Conservation (phyloP, 2,329 filamentous ascomycete genomes). For the Cryphonectria parasitica region DNA sequence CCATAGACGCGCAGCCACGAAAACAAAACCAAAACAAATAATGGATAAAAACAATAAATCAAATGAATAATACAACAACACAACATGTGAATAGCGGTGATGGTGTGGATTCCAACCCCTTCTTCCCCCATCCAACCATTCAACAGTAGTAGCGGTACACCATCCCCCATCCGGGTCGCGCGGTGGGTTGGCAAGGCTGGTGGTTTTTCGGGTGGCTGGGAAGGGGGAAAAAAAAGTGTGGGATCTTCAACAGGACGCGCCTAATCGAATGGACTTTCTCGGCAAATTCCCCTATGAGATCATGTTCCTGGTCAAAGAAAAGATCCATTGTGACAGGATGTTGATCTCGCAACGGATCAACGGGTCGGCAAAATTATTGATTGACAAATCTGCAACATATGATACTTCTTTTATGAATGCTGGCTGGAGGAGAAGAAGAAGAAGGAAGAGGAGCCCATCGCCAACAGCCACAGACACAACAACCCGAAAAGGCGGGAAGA, state of each 20-base stretch:
- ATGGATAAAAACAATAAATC: background rate
- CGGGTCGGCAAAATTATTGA: background rate
- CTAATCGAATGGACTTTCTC: background rate
- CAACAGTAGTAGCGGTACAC: background rate
- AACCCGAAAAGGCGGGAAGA: background rate
- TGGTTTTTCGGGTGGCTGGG: constrained; percentile 7
- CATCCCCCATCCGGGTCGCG: constrained; percentile 2
- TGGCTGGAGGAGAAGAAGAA: background rate
- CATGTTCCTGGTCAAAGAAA: background rate
- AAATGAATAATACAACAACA: background rate
- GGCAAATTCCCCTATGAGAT: constrained; percentile 6
- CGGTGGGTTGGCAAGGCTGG: constrained; percentile 2
- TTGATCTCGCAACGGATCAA: background rate
- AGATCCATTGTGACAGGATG: background rate
- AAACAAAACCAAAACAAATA: background rate
- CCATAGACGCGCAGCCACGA: background rate
- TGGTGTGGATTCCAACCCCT: background rate
- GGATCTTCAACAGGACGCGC: background rate
- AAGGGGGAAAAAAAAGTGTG: background rate
- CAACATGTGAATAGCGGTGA: constrained; percentile 7
- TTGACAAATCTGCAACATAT: background rate
- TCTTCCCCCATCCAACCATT: background rate
- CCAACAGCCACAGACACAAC: background rate
- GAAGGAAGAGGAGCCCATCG: background rate
- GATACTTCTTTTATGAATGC: no score